A percentile compares a stretch with the other conserved stretches of the same genome.
Conservation (phyloP, 352 stramenopile species). For the Globisporangium sylvaticum region DNA sequence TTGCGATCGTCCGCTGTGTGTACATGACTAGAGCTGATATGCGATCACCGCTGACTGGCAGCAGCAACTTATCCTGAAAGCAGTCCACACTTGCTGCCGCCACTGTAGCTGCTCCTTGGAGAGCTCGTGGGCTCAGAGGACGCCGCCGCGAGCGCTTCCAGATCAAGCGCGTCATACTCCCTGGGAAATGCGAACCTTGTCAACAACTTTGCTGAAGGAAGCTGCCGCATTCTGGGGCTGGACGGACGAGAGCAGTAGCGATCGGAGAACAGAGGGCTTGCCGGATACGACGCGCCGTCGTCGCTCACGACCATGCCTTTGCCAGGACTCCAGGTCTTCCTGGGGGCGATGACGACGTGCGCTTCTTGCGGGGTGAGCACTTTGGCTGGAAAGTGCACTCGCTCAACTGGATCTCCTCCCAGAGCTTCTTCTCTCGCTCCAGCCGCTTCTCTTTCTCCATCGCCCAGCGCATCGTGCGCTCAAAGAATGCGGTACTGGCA, state of each 20-base stretch:
- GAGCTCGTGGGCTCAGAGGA: constrained; percentile 22
- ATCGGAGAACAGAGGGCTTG: background rate
- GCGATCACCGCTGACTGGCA: background rate
- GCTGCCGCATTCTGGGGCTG: background rate
- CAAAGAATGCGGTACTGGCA: constrained; percentile 45
- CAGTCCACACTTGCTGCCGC: background rate
- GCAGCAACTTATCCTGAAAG: background rate
- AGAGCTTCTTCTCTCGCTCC: constrained; percentile 30
- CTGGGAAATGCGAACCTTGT: background rate
- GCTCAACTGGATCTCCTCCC: constrained; percentile 31
- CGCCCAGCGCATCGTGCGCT: constrained; percentile 41
- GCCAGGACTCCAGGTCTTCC: constrained; percentile 1
- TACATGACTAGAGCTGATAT: background rate
- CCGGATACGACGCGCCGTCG: background rate
- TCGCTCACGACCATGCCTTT: background rate
- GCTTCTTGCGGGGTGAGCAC: constrained; percentile 10
- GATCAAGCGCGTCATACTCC: constrained; percentile 26
- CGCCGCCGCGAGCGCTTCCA: constrained; percentile 24
- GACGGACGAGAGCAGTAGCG: background rate
- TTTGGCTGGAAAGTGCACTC: constrained; percentile 62
- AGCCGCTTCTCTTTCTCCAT: constrained; percentile 32
- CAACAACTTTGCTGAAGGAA: background rate
- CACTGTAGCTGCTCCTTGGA: constrained; percentile 4
- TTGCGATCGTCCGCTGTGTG: background rate
- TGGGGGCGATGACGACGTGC: background rate